Percentiles rank a stretch among this genome's conserved stretches.
Conservation (phyloP, 768 basidiomycete species). For the Guyanaporus albipodus region DNA sequence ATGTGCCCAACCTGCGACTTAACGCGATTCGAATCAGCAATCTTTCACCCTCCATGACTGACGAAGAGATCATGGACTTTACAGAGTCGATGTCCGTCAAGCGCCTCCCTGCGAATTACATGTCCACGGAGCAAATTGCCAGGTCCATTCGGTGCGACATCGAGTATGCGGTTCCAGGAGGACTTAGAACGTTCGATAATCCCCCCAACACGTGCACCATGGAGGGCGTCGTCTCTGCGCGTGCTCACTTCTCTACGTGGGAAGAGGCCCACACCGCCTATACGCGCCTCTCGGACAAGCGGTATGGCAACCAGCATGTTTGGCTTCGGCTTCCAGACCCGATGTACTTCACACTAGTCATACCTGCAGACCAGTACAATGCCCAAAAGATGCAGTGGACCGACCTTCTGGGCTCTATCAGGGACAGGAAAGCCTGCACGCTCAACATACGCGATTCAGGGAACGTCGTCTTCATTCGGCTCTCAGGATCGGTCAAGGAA, state of each 20-base stretch:
- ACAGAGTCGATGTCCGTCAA: conserved; percentile 28
- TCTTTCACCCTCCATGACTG: conserved; percentile 31
- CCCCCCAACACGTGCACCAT: conserved; percentile 13
- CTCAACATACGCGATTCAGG: conserved; percentile 28
- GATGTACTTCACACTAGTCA: conserved; percentile 46
- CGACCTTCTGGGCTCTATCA: conserved; percentile 34
- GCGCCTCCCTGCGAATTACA: conserved; percentile 21
- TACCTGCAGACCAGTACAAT: conserved; percentile 46
- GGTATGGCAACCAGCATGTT: conserved; percentile 33
- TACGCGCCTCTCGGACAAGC: conserved; percentile 33
- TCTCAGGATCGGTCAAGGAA: conserved; percentile 51
- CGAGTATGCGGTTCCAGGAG: conserved; percentile 11
- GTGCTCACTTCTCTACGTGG: conserved; percentile 46
- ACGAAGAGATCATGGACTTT: conserved; percentile 28
- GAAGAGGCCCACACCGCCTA: conserved; percentile 43
- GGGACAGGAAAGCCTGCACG: conserved; percentile 35
- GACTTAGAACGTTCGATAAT: conserved; percentile 27
- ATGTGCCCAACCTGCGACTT: conserved; percentile 23
- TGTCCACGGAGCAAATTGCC: conserved; percentile 18
- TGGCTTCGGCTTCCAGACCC: conserved; percentile 45
- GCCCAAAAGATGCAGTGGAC: conserved; percentile 52
- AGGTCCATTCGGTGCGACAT: conserved; percentile 26
- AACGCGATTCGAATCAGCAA: conserved; percentile 43
- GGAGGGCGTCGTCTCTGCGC: conserved; percentile 35
- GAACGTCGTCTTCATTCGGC: conserved; percentile 36